Evolutionary conservation across 306 rosid genomes (phyloP).

Genomic region (Cucumis hystrix): DNA sequence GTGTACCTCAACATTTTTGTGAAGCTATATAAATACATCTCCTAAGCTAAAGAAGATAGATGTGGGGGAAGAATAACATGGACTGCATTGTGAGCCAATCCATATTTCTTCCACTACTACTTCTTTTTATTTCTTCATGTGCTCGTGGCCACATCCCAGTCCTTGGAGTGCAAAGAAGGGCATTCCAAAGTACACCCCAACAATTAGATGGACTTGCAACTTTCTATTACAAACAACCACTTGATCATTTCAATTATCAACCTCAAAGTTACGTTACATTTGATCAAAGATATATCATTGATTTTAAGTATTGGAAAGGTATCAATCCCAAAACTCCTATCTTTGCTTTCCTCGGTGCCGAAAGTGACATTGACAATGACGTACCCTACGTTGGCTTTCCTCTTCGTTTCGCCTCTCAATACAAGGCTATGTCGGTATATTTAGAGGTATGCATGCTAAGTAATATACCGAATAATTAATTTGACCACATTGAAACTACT

Average conservation of each 20-base stretch:
- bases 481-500: too few species aligned
- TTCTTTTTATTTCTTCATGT: neutral
- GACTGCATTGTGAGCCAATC: neutral
- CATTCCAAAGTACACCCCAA: neutral
- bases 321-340: constrained; percentile 28
- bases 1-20: neutral
- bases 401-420: constrained; percentile 21
- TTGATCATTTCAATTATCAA: constrained; percentile 40
- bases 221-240: constrained; percentile 29
- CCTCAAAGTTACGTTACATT: constrained; percentile 38
- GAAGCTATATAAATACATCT: neutral
- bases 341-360: constrained; percentile 39
- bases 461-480: neutral
- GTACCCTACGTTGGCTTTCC: constrained; percentile 9
- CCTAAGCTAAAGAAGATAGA: neutral
- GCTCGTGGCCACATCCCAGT: neutral
- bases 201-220: neutral
- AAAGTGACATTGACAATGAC: constrained; percentile 14
- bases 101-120: neutral
- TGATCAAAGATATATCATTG: constrained; percentile 27
- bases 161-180: neutral
- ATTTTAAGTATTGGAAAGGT: constrained; percentile 29
- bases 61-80: neutral
- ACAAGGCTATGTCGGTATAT: constrained; percentile 32
- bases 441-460: constrained; percentile 24